These are phyloP conservation scores for Tuber borchii DNA, from an alignment of 495 filamentous ascomycete species.

Conservation along the genomic window DNA sequence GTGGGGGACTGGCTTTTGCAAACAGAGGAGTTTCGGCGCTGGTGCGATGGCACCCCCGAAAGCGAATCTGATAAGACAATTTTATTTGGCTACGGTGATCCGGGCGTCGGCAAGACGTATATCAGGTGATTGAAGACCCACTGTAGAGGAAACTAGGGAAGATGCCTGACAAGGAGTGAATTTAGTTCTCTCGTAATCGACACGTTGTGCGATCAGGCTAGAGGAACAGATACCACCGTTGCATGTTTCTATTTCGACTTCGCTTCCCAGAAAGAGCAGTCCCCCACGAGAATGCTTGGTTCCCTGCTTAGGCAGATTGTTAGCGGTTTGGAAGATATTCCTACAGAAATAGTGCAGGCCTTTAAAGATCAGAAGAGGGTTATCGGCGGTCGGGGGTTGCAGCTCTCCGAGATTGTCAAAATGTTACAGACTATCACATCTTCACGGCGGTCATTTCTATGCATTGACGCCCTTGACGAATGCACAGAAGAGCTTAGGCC, in stretches of 20 bases:
- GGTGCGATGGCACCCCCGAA: neutral
- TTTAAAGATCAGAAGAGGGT: neutral
- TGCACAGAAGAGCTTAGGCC: neutral
- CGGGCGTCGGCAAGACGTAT: neutral
- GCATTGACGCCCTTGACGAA: neutral
- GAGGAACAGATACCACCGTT: neutral
- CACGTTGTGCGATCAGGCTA: neutral
- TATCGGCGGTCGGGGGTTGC: neutral
- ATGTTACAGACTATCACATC: neutral
- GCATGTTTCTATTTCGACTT: neutral
- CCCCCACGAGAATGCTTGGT: neutral
- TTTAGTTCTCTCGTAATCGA: neutral
- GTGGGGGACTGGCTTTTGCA: neutral
- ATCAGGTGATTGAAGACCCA: neutral
- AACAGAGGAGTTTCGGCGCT: neutral
- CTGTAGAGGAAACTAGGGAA: neutral
- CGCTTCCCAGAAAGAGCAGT: neutral
- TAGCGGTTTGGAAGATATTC: neutral
- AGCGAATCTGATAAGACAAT: neutral
- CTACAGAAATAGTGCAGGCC: neutral
- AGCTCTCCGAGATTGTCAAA: neutral
- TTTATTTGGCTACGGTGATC: neutral
- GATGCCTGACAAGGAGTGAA: neutral
- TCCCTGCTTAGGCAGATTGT: neutral
- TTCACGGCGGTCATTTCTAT: neutral